Evolutionary conservation across 768 basidiomycete species (phyloP).

Genomic region (Agrocybe pediades): DNA sequence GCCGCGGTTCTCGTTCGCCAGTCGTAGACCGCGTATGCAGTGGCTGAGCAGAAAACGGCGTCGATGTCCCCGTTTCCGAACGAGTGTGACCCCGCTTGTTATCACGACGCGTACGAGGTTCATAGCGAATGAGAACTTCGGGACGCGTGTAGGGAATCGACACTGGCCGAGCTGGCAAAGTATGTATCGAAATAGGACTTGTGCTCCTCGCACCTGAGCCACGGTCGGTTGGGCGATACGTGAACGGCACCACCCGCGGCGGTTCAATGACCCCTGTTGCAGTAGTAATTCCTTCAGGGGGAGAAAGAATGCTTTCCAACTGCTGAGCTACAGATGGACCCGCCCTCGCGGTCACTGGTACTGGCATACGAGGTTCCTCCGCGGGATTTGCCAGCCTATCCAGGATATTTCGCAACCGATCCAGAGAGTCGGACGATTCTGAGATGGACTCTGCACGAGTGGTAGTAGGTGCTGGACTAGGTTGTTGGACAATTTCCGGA

Average conservation of each 20-base stretch:
- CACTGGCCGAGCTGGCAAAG: constrained; percentile 26
- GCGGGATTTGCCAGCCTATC: constrained; percentile 20
- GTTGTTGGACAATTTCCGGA: constrained; percentile 16
- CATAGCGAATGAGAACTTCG: not conserved
- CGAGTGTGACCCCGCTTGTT: not conserved
- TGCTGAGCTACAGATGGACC: constrained; percentile 60
- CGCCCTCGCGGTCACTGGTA: constrained; percentile 47
- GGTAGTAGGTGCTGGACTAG: constrained; percentile 17
- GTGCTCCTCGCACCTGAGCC: constrained; percentile 33
- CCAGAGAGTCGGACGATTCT: constrained; percentile 29
- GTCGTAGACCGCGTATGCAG: not conserved
- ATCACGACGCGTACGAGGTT: not conserved
- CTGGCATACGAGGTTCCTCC: constrained; percentile 33
- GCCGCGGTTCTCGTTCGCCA: not conserved
- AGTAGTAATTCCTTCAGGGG: constrained; percentile 40
- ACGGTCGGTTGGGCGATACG: constrained; percentile 50
- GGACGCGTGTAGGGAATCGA: constrained; percentile 17
- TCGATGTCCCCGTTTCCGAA: constrained; percentile 6
- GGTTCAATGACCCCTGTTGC: constrained; percentile 46
- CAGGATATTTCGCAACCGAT: constrained; percentile 28
- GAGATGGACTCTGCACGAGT: constrained; percentile 28
- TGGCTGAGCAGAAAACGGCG: not conserved
- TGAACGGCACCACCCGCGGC: constrained; percentile 55
- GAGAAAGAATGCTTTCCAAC: constrained; percentile 60
- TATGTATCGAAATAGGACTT: constrained; percentile 34